Evolutionary conservation across 345 rosid species (phyloP).

Genomic region (Salix arbutifolia): DNA sequence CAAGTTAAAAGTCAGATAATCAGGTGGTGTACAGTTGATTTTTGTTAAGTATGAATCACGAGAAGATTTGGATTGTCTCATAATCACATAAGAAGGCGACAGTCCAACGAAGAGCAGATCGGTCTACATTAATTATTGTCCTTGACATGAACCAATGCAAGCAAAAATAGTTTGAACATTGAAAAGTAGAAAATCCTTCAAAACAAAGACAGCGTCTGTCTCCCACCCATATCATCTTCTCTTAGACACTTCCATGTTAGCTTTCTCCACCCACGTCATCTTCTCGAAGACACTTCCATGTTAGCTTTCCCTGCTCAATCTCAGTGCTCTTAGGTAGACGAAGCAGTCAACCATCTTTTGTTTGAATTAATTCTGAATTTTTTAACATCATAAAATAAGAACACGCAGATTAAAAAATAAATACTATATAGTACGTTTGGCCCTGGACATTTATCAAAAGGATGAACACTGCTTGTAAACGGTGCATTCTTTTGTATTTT

Average conservation of each 20-base stretch:
- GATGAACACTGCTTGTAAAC: not conserved
- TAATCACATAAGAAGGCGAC: not conserved
- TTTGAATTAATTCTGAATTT: not conserved
- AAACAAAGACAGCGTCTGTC: slow-evolving; percentile 17
- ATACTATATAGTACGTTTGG: not conserved
- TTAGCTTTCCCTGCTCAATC: not conserved
- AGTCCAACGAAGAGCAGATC: slow-evolving; percentile 17
- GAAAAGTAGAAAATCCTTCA: slow-evolving; percentile 6
- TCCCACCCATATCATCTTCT: slow-evolving; percentile 8
- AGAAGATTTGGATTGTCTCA: too few relatives aligned
- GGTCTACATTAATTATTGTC: slow-evolving; percentile 6
- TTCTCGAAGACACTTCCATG: too few relatives aligned
- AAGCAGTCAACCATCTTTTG: not conserved
- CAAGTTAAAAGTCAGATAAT: too few relatives aligned
- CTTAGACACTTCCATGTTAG: too few relatives aligned
- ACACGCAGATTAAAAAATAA: too few relatives aligned
- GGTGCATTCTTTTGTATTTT: slow-evolving; percentile 6
- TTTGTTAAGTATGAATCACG: too few relatives aligned
- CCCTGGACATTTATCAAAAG: not conserved
- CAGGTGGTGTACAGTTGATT: too few relatives aligned
- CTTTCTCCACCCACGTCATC: not conserved
- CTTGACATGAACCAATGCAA: slow-evolving; percentile 15
- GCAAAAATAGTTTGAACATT: slow-evolving; percentile 3
- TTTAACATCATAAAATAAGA: too few relatives aligned
- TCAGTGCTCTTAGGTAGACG: not conserved